These are phyloP conservation scores for Vitis rupestris DNA, from an alignment of 164 flowering plant genomes.

Conservation along the genomic window DNA sequence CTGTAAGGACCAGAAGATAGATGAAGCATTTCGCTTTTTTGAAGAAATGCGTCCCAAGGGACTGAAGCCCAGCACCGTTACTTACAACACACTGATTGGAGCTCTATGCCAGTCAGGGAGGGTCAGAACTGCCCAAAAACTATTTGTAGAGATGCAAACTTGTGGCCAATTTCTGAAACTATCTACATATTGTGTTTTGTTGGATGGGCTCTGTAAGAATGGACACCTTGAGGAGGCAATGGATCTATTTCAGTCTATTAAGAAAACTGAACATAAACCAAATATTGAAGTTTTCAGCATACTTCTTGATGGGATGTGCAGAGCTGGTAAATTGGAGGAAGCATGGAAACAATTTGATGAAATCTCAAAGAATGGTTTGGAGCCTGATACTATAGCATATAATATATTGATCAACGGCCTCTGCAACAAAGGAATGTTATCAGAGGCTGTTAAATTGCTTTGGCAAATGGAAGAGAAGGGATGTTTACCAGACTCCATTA, in stretches of 20 bases:
- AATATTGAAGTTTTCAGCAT: slow-evolving; percentile 11
- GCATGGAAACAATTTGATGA: slow-evolving; percentile 4
- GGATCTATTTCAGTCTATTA: slow-evolving; percentile 4
- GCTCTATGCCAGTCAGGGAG: background rate
- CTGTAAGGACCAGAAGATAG: background rate
- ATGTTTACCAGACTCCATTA: background rate
- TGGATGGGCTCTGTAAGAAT: background rate
- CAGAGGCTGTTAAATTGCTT: slow-evolving; percentile 3
- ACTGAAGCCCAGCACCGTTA: background rate
- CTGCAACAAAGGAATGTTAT: slow-evolving; percentile 1
- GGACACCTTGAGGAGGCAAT: background rate
- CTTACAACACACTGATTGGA: background rate
- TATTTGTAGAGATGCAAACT: background rate
- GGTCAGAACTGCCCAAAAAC: background rate
- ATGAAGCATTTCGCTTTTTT: background rate
- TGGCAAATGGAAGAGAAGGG: slow-evolving; percentile 12
- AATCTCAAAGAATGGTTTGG: background rate
- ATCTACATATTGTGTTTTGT: background rate
- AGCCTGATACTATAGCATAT: slow-evolving; percentile 4
- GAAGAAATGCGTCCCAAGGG: background rate
- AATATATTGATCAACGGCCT: slow-evolving; percentile 8
- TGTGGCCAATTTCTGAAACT: background rate
- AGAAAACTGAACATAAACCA: background rate
- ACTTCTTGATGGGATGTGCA: slow-evolving; percentile 15
- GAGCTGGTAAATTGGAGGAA: slow-evolving; percentile 13